Evolutionary conservation across 2,329 filamentous ascomycete species (phyloP).

Genomic region (Diaporthe ampelina): DNA sequence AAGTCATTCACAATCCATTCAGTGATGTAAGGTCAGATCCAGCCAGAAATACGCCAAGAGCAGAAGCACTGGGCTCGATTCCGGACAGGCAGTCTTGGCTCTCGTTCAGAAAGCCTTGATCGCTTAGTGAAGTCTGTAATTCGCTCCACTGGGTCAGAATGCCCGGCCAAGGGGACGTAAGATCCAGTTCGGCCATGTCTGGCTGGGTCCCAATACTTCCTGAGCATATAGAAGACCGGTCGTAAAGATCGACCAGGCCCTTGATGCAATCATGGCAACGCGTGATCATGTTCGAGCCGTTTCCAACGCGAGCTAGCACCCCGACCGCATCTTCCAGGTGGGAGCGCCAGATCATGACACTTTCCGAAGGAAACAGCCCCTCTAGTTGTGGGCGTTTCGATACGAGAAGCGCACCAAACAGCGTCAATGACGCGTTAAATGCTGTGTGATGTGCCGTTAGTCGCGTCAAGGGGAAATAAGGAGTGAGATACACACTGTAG

Average conservation of each 20-base stretch:
- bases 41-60: background rate
- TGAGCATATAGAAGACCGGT: background rate
- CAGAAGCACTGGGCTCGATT: background rate
- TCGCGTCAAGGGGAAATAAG: background rate
- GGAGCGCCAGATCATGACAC: background rate
- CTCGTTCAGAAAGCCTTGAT: background rate
- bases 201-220: background rate
- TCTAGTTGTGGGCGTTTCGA: slow-evolving; percentile 1
- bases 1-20: background rate
- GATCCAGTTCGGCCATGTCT: background rate
- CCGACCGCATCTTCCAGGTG: background rate
- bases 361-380: background rate
- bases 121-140: background rate
- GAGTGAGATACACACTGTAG: background rate
- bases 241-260: background rate
- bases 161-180: background rate
- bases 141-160: background rate
- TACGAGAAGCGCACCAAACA: background rate
- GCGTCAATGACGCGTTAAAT: background rate
- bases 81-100: background rate
- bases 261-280: background rate
- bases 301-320: background rate
- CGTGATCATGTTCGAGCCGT: background rate
- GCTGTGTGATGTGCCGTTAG: background rate
- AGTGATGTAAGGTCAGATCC: background rate